A percentile compares a stretch with the other conserved stretches of the same genome.
phyloP scores from a whole-genome alignment of 2,329 filamentous ascomycete species.

The Aspergillus sp. region DNA sequence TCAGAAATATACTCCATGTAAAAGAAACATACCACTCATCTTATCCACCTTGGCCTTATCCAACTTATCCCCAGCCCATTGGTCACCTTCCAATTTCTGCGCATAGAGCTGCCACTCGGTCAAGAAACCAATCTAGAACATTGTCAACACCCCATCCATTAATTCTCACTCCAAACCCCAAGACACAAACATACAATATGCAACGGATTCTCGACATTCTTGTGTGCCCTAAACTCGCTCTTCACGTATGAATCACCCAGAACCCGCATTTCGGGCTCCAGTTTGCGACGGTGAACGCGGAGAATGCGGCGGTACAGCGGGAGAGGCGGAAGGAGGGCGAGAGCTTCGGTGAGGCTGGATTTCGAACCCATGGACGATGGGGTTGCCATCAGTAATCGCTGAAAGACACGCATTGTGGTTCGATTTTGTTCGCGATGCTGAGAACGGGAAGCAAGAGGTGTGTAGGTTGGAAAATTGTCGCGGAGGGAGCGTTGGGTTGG shows the following conservation, averaged over 20 bases:
- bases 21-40: constrained; percentile 71
- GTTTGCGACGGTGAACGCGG: constrained; percentile 74
- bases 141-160: constrained; percentile 1
- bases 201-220: constrained; percentile 78
- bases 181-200: constrained; percentile 67
- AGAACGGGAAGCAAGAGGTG: too few species aligned
- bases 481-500: not conserved
- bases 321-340: constrained; percentile 79
- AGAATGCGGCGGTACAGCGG: constrained; percentile 84
- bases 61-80: constrained; percentile 79
- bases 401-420: constrained; percentile 30
- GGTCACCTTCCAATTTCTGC: constrained; percentile 81
- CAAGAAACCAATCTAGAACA: constrained; percentile 77
- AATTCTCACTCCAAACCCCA: not conserved
- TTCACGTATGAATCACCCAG: constrained; percentile 93
- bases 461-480: not conserved
- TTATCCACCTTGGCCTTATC: constrained; percentile 81
- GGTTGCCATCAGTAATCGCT: constrained; percentile 36
- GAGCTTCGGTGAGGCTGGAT: constrained; percentile 39
- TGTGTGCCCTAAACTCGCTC: constrained; percentile 82
- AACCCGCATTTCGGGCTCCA: constrained; percentile 69
- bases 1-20: not conserved
- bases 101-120: constrained; percentile 96
- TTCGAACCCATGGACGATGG: constrained; percentile 36
- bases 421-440: not conserved